Evolutionary conservation across 2,329 filamentous ascomycete genomes (phyloP).

Genomic region (Fusarium sp.): DNA sequence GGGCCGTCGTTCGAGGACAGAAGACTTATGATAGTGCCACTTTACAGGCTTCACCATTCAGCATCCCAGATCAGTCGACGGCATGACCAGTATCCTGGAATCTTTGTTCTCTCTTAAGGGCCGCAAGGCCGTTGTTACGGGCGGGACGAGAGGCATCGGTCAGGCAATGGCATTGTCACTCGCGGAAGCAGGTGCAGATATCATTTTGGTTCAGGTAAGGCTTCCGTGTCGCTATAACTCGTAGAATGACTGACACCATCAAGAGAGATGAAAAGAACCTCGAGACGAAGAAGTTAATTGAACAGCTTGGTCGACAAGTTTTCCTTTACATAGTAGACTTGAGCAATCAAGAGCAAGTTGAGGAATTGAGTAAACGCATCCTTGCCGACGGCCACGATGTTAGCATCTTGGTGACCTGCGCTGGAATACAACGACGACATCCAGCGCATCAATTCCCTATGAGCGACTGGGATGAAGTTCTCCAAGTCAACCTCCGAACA

Average conservation of each 20-base stretch:
- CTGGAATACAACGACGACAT: constrained; percentile 85
- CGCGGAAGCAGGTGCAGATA: constrained; percentile 70
- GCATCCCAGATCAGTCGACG: fast-evolving
- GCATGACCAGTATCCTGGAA: neutral
- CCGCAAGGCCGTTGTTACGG: constrained; percentile 68
- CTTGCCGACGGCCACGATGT: constrained; percentile 72
- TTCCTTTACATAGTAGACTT: constrained; percentile 78
- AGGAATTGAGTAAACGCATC: constrained; percentile 67
- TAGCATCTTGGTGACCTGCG: constrained; percentile 85
- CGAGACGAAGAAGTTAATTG: constrained; percentile 70
- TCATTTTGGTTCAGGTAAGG: constrained; percentile 65
- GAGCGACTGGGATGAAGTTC: constrained; percentile 77
- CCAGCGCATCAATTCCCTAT: constrained; percentile 80
- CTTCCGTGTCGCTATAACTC: neutral
- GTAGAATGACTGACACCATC: neutral
- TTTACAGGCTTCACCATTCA: neutral
- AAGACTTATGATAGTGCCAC: neutral
- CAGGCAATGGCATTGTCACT: constrained; percentile 67
- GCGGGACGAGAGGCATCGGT: constrained; percentile 68
- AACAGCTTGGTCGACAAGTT: constrained; percentile 73
- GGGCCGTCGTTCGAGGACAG: neutral
- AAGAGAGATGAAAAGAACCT: constrained; percentile 55
- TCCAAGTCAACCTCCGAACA: constrained; percentile 86
- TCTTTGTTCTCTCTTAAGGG: constrained; percentile 64
- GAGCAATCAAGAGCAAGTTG: constrained; percentile 67